Evolutionary conservation across 2,329 filamentous ascomycete genomes (phyloP).

Genomic region (Hymenoscyphus albidus): DNA sequence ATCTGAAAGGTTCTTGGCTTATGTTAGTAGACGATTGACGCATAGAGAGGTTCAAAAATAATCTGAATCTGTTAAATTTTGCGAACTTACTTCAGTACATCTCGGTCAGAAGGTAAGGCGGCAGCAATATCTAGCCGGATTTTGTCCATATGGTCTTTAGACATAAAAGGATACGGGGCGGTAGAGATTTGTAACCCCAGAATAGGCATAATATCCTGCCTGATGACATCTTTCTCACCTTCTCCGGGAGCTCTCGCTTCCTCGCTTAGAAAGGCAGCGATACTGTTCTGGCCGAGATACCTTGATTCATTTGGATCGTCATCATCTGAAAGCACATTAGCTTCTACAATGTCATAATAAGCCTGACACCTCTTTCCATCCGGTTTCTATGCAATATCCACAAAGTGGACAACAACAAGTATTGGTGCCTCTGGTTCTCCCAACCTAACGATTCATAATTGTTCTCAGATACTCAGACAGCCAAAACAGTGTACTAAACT

Average conservation of each 20-base stretch:
- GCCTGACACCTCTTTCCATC: neutral
- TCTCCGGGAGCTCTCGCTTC: conserved; percentile 48
- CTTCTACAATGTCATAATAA: neutral
- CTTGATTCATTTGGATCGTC: conserved; percentile 53
- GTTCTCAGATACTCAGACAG: too few relatives aligned
- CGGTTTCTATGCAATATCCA: neutral
- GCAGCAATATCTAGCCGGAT: conserved; percentile 57
- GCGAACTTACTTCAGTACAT: conserved; percentile 59
- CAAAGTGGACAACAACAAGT: too few relatives aligned
- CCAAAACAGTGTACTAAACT: too few relatives aligned
- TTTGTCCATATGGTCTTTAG: conserved; percentile 55
- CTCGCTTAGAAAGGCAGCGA: conserved; percentile 61
- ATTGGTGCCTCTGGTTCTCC: too few relatives aligned
- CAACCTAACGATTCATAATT: too few relatives aligned
- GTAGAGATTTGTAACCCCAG: conserved; percentile 59
- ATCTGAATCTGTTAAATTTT: neutral
- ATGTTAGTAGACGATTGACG: neutral
- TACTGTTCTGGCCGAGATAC: conserved; percentile 65
- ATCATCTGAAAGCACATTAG: conserved; percentile 40
- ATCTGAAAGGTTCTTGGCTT: conserved; percentile 54
- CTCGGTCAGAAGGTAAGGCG: conserved; percentile 60
- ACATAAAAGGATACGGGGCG: conserved; percentile 65
- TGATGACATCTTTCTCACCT: conserved; percentile 46
- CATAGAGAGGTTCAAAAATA: neutral
- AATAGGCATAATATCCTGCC: conserved; percentile 63